A percentile compares a stretch with the other conserved stretches of the same genome.
Evolutionary conservation across 768 basidiomycete genomes (phyloP).

Genomic region (Boletellus sp.): DNA sequence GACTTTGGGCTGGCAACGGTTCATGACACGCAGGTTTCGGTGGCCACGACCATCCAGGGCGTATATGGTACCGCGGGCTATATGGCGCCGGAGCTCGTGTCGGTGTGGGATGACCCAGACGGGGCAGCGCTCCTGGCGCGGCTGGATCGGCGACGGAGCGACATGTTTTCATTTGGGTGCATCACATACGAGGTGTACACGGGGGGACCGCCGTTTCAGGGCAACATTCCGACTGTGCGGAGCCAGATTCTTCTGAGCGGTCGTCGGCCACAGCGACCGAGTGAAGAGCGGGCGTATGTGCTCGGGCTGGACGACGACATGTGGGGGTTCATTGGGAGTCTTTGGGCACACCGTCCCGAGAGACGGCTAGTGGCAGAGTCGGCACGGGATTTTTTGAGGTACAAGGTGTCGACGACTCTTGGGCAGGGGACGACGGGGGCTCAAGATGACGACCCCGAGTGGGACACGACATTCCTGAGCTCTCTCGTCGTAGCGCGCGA

Average conservation of each 20-base stretch:
- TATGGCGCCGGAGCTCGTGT: conserved; percentile 28
- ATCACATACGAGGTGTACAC: conserved; percentile 34
- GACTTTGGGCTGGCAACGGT: conserved; percentile 29
- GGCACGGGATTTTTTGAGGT: conserved; percentile 18
- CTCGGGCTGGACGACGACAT: conserved; percentile 30
- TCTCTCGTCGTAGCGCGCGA: conserved; percentile 4
- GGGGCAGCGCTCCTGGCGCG: conserved; percentile 8
- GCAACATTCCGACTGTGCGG: conserved; percentile 12
- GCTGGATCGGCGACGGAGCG: conserved; percentile 28
- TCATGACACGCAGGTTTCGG: conserved; percentile 15
- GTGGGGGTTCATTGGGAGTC: conserved; percentile 28
- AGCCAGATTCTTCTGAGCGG: conserved; percentile 16
- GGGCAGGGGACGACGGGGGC: background rate
- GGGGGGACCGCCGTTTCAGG: conserved; percentile 24
- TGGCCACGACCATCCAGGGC: conserved; percentile 11
- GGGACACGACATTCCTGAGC: conserved; percentile 24
- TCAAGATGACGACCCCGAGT: conserved; percentile 22
- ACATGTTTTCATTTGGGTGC: conserved; percentile 35
- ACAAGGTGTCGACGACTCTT: conserved; percentile 12
- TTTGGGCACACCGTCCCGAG: conserved; percentile 29
- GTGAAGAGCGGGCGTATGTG: background rate
- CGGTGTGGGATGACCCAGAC: conserved; percentile 5
- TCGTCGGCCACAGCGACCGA: conserved; percentile 18
- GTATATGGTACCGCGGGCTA: conserved; percentile 24
- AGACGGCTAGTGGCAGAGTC: conserved; percentile 25